Base-by-base conservation (phyloP, 805 yeast species). In the Clavispora asparagi region DNA sequence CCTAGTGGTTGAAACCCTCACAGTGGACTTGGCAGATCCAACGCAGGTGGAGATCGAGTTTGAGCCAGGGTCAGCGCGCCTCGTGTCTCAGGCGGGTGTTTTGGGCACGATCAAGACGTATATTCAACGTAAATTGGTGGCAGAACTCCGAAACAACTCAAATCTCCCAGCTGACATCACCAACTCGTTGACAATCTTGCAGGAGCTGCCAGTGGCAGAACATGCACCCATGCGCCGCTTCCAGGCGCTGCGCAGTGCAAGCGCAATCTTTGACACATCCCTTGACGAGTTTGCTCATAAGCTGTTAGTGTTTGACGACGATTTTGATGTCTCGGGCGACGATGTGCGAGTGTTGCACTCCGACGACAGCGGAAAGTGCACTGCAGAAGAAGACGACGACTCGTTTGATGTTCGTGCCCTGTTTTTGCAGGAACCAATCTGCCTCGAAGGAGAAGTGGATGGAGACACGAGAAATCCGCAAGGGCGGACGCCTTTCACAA, bases 61-160 rank as follows among this genome's bases (percentile, higher is more conserved):
- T 42, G 68, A 65, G 35, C 57, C 53, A 41, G 62, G 60, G 49
- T 57, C 61, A 3, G 49, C 68, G 6, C 50, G 68, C 14, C 45
- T 60, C n/a, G 46, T 56, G 11, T 60, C 67, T 44, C 69, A 66
- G 36, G 51, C 50, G n/a, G 50, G 54, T 11, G 53, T 67, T 12
- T 39, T 62, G 4, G 53, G 49, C 4, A 60, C 59, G 33, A 58
- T 70, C 30, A 62, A 59, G 36, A 35, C 47, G 7, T 71, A 70
- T 42, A 63, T 68, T 11, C 51, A 49, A 30, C 45, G 41, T 10
- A 48, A 47, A 44, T 56, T 62, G 27, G 39, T 48, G 12, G 37
- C 41, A 6, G 59, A 59, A 29, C 42, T 50, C 35, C 43, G 48
- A 27, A 32, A 42, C 38, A 50, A 45, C 31, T 38, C 47, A 12